Evolutionary conservation across 139 green algal genomes (phyloP).

Genomic region (Volvox africanus): DNA sequence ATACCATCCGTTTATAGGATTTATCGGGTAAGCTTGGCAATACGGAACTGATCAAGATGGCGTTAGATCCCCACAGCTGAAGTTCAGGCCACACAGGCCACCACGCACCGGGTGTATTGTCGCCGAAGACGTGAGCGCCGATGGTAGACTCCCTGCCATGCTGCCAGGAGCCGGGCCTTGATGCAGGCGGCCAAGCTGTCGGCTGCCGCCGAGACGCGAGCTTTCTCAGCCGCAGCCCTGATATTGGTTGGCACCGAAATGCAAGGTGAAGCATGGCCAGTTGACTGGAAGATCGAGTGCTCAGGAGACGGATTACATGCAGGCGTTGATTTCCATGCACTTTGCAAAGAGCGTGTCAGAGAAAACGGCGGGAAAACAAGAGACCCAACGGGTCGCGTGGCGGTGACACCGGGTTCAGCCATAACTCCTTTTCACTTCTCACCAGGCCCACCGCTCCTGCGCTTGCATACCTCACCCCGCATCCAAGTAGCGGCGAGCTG

Average conservation of each 20-base stretch:
- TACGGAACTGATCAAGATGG: no score
- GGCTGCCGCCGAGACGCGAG: not conserved
- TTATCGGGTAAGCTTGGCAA: no score
- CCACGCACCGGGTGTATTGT: conserved; percentile 6
- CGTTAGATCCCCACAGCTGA: no score
- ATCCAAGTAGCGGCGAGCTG: conserved; percentile 21
- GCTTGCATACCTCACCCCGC: not conserved
- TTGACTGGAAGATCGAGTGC: no score
- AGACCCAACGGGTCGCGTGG: no score
- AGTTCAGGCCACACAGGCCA: not conserved
- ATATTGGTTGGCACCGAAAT: not conserved
- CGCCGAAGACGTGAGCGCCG: not conserved
- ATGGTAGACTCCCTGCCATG: not conserved
- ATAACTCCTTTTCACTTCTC: no score
- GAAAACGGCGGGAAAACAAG: no score
- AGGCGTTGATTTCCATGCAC: no score
- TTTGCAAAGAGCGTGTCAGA: no score
- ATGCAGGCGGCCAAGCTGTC: not conserved
- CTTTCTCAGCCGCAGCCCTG: conserved; percentile 11
- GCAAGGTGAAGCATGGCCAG: not conserved
- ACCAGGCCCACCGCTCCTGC: not conserved
- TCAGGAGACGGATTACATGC: no score
- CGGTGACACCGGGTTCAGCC: no score
- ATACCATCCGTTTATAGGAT: no score
- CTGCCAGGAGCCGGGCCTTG: not conserved